Evolutionary conservation across 306 rosid genomes (phyloP), one percentile per base, ranked within the genome.

Genomic region (Prunus mume): DNA sequence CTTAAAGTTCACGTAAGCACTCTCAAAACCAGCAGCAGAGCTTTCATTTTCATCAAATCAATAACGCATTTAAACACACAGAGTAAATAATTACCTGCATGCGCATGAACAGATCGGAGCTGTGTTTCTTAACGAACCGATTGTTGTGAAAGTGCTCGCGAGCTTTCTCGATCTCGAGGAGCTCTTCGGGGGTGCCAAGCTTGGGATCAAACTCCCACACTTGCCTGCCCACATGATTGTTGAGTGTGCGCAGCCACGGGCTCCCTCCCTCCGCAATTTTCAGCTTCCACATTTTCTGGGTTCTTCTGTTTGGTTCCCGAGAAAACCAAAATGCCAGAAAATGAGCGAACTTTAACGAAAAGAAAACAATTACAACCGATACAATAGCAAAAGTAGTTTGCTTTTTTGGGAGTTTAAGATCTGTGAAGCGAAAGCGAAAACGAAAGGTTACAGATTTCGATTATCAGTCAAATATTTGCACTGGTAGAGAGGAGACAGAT

Each of bases 21-120:
- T 9, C 41, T 22, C 72, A 57, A 69, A 71, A 46, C 50, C 62
- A 28, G 56, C 68, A 62, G 43, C 43, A 15, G n/a, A 63, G 68
- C 68, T 30, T 63, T 30, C 68, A 19, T 30, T 63, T 28, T 63
- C 68, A 30, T 63, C 24, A 63, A 30, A 28, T 20, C 43, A 25
- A 68, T 14, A 38, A 38, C 20, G 11, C 9, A 43, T 24, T 2
- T 20, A 52, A 72, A 34, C 28, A 65, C 7, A 15, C 43, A 25
- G 11, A 67, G 38, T 38, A 24, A 28, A 49, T 9, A 2, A 7
- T 17, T 1, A 88, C 98, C 93, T 93, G 98, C 79, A 89, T 32
- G 85, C 98, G 98, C 96, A 93, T 87, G 51, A 91, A 88, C 2
- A 87, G 86, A 86, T 93, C 98, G 78, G 92, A 49, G 81, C 98